A percentile compares a stretch with the other conserved stretches of the same genome.
These are phyloP conservation scores for Sideroxylon spinosum DNA, from an alignment of 179 eudicot genomes.

Conservation along the genomic window DNA sequence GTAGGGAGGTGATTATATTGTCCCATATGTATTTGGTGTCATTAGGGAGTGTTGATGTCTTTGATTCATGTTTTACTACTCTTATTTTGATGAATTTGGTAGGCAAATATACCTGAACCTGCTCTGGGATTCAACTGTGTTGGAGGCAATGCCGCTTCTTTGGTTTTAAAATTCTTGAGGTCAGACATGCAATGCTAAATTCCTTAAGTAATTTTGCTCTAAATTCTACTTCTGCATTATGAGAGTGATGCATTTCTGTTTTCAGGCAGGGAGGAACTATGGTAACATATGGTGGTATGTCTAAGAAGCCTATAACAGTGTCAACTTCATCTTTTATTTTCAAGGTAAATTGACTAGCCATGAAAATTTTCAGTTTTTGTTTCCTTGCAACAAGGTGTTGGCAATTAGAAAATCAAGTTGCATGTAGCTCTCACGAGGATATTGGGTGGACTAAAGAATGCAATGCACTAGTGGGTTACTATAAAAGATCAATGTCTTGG, in stretches of 20 bases:
- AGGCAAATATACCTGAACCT: slow-evolving; percentile 78
- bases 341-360: slow-evolving; percentile 43
- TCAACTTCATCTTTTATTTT: slow-evolving; percentile 91
- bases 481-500: too few relatives aligned
- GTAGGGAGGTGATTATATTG: slow-evolving; percentile 10
- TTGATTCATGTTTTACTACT: not conserved
- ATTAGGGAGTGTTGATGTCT: not conserved
- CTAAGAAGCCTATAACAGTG: slow-evolving; percentile 77
- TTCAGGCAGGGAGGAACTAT: slow-evolving; percentile 86
- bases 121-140: slow-evolving; percentile 86
- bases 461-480: too few relatives aligned
- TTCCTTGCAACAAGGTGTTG: not conserved
- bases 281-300: slow-evolving; percentile 99
- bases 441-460: not conserved
- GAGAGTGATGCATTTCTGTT: slow-evolving; percentile 7
- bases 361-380: slow-evolving; percentile 8
- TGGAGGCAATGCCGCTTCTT: slow-evolving; percentile 85
- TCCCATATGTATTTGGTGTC: slow-evolving; percentile 3
- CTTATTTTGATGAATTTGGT: slow-evolving; percentile 9
- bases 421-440: too few relatives aligned
- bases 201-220: not conserved
- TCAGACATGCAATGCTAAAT: slow-evolving; percentile 22
- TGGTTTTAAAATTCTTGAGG: slow-evolving; percentile 85
- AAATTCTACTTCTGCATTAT: not conserved
- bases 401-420: not conserved